These are phyloP conservation scores for Sporothrix brasiliensis DNA, from an alignment of 2,329 filamentous ascomycete species.

Conservation along the genomic window DNA sequence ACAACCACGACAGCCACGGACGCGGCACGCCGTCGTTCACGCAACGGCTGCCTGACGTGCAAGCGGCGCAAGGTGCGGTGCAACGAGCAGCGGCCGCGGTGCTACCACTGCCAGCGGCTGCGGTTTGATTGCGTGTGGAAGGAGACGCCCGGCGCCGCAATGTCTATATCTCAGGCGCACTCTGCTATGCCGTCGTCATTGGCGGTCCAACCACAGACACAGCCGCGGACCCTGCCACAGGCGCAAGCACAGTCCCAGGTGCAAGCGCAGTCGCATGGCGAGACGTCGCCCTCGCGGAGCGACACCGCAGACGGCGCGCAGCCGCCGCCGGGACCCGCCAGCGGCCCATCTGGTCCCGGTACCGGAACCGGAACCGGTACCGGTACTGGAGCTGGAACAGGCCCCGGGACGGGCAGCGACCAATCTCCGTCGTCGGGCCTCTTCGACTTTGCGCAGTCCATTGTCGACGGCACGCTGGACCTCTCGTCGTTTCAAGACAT, in stretches of 20 bases:
- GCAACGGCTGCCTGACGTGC: slow-evolving; percentile 20
- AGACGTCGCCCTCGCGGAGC: not conserved
- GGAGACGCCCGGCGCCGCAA: not conserved
- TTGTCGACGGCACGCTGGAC: slow-evolving; percentile 21
- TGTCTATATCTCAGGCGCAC: not conserved
- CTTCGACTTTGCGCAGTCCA: slow-evolving; percentile 22
- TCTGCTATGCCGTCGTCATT: too few species aligned
- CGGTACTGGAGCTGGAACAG: too few species aligned
- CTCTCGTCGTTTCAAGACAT: slow-evolving; percentile 19
- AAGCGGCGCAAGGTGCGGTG: slow-evolving; percentile 20
- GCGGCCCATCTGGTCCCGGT: too few species aligned
- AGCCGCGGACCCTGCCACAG: not conserved
- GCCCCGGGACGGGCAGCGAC: not conserved
- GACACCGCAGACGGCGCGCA: not conserved
- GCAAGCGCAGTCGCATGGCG: not conserved
- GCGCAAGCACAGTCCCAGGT: too few species aligned
- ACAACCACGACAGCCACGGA: not conserved
- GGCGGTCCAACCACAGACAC: too few species aligned
- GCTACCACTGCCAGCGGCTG: not conserved
- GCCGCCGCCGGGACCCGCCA: too few species aligned
- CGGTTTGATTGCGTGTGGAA: slow-evolving; percentile 16
- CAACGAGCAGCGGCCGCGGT: slow-evolving; percentile 17
- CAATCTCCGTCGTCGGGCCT: not conserved
- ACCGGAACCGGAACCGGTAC: too few species aligned
- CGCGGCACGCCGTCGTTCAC: slow-evolving; percentile 12